A percentile compares a stretch with the other conserved stretches of the same genome.
Evolutionary conservation across 2,329 filamentous ascomycete species (phyloP).

Genomic region (Onygenales sp.): DNA sequence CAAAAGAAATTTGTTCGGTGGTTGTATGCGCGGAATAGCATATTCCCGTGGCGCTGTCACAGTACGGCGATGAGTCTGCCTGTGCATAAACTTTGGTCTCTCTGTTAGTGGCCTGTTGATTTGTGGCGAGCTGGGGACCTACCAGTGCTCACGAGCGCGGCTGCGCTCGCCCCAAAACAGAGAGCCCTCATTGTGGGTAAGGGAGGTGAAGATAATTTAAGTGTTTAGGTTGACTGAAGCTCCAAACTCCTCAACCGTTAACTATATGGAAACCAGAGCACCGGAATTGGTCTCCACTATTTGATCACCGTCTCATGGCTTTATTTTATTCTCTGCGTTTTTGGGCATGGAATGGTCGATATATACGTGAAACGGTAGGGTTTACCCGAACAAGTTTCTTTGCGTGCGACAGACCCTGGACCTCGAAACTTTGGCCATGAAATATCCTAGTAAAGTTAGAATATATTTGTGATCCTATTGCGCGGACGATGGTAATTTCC

Average conservation of each 20-base stretch:
- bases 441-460: too few relatives aligned
- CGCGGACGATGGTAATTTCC: too few relatives aligned
- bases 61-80: slow-evolving; percentile 10
- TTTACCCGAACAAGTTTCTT: neutral
- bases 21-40: slow-evolving; percentile 36
- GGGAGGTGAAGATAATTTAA: neutral
- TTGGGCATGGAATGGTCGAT: neutral
- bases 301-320: neutral
- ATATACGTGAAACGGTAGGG: neutral
- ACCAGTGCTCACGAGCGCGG: neutral
- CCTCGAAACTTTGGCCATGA: too few relatives aligned
- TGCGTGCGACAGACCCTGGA: too few relatives aligned
- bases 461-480: too few relatives aligned
- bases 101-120: neutral
- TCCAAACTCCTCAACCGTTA: neutral
- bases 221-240: neutral
- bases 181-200: neutral
- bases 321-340: too few relatives aligned
- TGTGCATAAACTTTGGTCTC: neutral
- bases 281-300: neutral
- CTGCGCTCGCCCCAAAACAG: neutral
- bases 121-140: neutral
- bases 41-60: slow-evolving; percentile 33
- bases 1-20: slow-evolving; percentile 17
- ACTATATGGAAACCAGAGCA: neutral